Evolutionary conservation across 371 early-diverging fungal genomes (phyloP).

Genomic region (Chytridium lagenaria): DNA sequence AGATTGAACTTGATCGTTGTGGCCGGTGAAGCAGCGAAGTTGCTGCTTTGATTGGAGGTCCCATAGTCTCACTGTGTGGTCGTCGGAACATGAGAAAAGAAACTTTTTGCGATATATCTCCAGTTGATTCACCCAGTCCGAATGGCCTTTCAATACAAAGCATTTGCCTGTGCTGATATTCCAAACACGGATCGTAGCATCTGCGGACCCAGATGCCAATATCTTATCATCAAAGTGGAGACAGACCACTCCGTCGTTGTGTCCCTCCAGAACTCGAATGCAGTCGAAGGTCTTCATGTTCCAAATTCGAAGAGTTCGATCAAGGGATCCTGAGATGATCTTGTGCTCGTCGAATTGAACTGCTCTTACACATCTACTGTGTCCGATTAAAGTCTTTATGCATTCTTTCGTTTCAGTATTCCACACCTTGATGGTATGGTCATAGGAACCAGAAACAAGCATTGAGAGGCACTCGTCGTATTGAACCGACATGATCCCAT

Average conservation of each 20-base stretch:
- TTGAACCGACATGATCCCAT: constrained; percentile 88
- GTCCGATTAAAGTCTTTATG: constrained; percentile 78
- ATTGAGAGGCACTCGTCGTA: constrained; percentile 74
- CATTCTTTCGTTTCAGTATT: constrained; percentile 76
- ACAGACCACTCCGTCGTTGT: constrained; percentile 80
- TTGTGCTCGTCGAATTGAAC: constrained; percentile 84
- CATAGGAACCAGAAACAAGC: constrained; percentile 86
- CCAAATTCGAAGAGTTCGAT: constrained; percentile 87
- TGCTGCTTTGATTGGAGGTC: constrained; percentile 74
- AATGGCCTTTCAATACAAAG: constrained; percentile 81
- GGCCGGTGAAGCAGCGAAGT: constrained; percentile 73
- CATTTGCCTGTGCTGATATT: constrained; percentile 82
- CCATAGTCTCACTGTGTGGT: constrained; percentile 73
- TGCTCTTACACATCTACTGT: constrained; percentile 82
- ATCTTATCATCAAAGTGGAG: constrained; percentile 83
- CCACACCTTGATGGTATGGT: constrained; percentile 84
- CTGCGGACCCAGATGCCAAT: constrained; percentile 69
- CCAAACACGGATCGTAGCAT: constrained; percentile 90
- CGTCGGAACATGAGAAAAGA: constrained; percentile 83
- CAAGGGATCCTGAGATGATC: constrained; percentile 87
- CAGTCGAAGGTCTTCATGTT: constrained; percentile 80
- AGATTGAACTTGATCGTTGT: constrained; percentile 80
- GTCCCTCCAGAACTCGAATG: constrained; percentile 86
- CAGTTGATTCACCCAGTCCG: constrained; percentile 88
- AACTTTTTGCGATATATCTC: constrained; percentile 63